These are phyloP conservation scores for Aspergillus bertholletiae DNA, from an alignment of 495 filamentous ascomycete species.

Conservation along the genomic window DNA sequence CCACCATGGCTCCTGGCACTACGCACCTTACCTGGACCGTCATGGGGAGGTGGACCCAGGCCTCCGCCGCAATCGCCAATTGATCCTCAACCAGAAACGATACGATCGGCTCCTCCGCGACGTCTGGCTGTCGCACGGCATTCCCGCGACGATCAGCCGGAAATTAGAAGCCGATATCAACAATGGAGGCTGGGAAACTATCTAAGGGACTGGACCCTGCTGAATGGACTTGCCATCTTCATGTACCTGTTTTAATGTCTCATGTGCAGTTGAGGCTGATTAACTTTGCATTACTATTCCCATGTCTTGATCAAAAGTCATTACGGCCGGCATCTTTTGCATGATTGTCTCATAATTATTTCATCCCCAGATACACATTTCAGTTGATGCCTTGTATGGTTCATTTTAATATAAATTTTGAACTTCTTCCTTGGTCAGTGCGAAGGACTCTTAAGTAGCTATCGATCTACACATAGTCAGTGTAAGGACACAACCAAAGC, in stretches of 20 bases:
- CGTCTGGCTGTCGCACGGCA: constrained; percentile 81
- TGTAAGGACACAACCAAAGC: no score
- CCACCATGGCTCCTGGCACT: constrained; percentile 75
- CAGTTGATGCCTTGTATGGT: neutral
- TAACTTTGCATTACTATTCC: neutral
- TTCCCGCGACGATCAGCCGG: constrained; percentile 84
- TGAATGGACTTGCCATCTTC: neutral
- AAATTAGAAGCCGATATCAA: constrained; percentile 94
- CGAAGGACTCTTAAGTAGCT: no score
- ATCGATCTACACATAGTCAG: no score
- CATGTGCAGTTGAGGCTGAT: neutral
- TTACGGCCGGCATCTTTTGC: neutral
- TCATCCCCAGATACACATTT: neutral
- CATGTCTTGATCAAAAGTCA: neutral
- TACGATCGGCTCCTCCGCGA: constrained; percentile 85
- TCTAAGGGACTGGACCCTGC: constrained; percentile 35
- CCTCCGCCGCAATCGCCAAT: constrained; percentile 73
- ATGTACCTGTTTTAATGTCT: neutral
- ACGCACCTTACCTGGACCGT: constrained; percentile 89
- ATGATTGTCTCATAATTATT: neutral
- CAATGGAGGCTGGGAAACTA: constrained; percentile 95
- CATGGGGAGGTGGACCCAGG: constrained; percentile 92
- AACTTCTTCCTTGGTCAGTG: no score
- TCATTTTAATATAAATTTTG: no score
- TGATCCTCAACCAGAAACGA: constrained; percentile 88